Conservation (phyloP, 768 basidiomycete genomes). For the Pleurotus sapidus region DNA sequence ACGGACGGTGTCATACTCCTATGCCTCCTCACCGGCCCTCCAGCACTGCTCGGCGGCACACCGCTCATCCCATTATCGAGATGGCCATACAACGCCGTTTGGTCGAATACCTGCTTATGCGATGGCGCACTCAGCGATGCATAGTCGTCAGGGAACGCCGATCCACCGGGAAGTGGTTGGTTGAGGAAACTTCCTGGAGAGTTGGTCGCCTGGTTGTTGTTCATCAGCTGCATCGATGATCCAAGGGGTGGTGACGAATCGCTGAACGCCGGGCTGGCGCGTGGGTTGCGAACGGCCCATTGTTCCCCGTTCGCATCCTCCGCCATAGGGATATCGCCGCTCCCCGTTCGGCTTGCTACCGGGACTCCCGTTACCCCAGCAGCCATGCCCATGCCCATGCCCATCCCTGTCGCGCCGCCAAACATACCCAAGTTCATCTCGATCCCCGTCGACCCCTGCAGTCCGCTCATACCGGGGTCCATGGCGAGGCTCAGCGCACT, state of each 20-base stretch:
- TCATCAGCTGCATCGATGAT: conserved; percentile 19
- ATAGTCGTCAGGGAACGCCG: conserved; percentile 22
- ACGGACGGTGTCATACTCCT: conserved; percentile 77
- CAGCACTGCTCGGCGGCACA: conserved; percentile 21
- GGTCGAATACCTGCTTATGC: conserved; percentile 66
- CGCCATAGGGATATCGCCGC: conserved; percentile 7
- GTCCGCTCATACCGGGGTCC: conserved; percentile 20
- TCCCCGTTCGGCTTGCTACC: conserved; percentile 9
- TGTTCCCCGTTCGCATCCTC: conserved; percentile 19
- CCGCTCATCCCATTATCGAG: conserved; percentile 27
- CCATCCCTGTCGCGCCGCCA: conserved; percentile 20
- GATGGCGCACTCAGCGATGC: conserved; percentile 65
- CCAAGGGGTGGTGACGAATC: conserved; percentile 36
- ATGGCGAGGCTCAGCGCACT: conserved; percentile 21
- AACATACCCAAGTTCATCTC: conserved; percentile 23
- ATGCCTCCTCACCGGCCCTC: conserved; percentile 67
- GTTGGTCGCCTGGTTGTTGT: conserved; percentile 20
- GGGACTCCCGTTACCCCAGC: conserved; percentile 9
- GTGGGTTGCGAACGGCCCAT: conserved; percentile 37
- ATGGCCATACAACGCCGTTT: conserved; percentile 45
- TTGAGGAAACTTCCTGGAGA: conserved; percentile 24
- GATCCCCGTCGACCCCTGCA: conserved; percentile 19
- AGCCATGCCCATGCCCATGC: conserved; percentile 23
- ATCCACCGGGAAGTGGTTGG: conserved; percentile 2
- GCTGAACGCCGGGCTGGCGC: conserved; percentile 38